Percentiles rank a stretch among this genome's conserved stretches.
Evolutionary conservation across 176 grass and related monocot species (phyloP).

Genomic region (Lolium rigidum): DNA sequence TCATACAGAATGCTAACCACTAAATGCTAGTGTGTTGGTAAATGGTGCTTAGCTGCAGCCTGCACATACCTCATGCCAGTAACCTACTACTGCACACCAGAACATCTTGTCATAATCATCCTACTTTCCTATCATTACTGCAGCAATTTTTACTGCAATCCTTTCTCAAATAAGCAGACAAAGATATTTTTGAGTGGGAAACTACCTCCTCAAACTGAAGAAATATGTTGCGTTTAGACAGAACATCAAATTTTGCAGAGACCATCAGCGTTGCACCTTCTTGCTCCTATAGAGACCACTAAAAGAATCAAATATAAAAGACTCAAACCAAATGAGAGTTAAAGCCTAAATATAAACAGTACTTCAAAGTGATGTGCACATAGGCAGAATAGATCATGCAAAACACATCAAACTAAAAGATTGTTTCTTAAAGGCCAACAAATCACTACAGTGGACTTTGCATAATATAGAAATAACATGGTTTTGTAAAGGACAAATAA

Average conservation of each 20-base stretch:
- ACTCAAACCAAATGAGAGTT: conserved; percentile 29
- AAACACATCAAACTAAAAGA: not conserved
- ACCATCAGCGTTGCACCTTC: conserved; percentile 95
- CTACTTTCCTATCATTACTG: conserved; percentile 2
- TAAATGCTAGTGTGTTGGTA: conserved; percentile 6
- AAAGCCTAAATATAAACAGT: conserved; percentile 2
- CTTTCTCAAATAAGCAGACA: conserved; percentile 16
- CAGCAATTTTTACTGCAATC: not conserved
- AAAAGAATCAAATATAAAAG: conserved; percentile 50
- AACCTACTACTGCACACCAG: not conserved
- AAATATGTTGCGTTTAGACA: conserved; percentile 90
- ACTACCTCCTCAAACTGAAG: conserved; percentile 97
- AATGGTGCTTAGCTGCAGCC: not conserved
- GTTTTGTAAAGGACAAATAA: not conserved
- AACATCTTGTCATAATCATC: conserved; percentile 4
- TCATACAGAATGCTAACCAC: conserved; percentile 3
- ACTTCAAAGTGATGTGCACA: conserved; percentile 14
- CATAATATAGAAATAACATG: conserved; percentile 3
- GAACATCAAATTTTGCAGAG: conserved; percentile 83
- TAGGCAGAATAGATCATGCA: not conserved
- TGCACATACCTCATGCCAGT: not conserved
- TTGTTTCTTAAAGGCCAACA: not conserved
- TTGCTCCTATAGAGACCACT: conserved; percentile 77
- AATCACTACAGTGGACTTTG: not conserved
- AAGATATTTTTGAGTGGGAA: conserved; percentile 25